Base-by-base conservation (phyloP, 2,329 filamentous ascomycete species). In the Colletotrichum eleusines region DNA sequence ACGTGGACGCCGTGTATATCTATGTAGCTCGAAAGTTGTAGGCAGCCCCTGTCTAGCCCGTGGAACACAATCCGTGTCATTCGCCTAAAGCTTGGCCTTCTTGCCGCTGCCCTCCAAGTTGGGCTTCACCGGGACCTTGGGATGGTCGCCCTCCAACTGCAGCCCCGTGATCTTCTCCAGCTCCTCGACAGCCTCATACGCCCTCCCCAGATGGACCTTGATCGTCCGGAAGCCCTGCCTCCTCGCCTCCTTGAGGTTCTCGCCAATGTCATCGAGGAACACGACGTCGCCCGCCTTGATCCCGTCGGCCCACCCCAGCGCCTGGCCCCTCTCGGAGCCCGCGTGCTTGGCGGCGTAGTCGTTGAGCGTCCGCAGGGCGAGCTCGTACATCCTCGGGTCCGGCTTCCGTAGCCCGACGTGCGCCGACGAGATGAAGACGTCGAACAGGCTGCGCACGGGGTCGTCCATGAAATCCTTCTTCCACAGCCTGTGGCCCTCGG, bases 191-290 rank as follows among this genome's bases (percentile, higher is more conserved):
- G 95, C 95, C 78, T 95, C 90, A 78, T 89, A 92, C 1, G 92
- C 89, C 79, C 87, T 89, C 1, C 95, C 95, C 35, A 98, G 82
- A 11, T 88, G 84, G 1, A 98, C 96, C 81, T 95, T 97, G 74
- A 98, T 87, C 0, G 95, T 98, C 66, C 86, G 82, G 79, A 98
- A 91, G 0, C 95, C 95, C 28, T 90, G 83, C 59, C 86, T 86
- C 80, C 86, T 92, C 1, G 90, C 96, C 54, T 87, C 91, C 84
- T 95, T 96, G 69, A 98, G 80, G 79, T 99, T 99, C 81, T 95
- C 91, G 1, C 96, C 96, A 79, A 99, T 97, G 76, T 98, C 95
- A 79, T 98, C 96, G 60, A 98, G 81, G 78, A 99, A 99, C 5
- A 97, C 81, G 54, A 98, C 84, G 66, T 98, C 94, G 0, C 83